Base-by-base conservation (phyloP, 345 rosid genomes). In the Syzygium jambos region DNA sequence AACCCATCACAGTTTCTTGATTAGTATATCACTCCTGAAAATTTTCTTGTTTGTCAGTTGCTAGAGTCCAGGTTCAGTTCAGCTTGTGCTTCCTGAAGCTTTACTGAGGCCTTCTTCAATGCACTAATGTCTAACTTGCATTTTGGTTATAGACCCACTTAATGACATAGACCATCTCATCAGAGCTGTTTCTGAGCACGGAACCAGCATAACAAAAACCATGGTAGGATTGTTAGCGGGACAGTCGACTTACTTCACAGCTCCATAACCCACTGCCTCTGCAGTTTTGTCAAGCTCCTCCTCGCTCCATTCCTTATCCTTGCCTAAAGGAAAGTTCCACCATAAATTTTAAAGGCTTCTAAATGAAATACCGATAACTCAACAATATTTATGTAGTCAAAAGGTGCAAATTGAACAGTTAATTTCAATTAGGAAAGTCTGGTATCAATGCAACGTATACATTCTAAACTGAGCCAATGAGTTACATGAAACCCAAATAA, bases 261-360 rank as follows among this genome's bases (percentile, higher is more conserved):
- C 99, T 89, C 99, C 98, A 91, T 98, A 98, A 89, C 99, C 99
- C 89, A 96, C 90, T 78, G 99, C 99, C 91, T 95, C 96, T 15
- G 99, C 98, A 84, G 94, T 98, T 91, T 95, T 93, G 90, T 95
- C 99, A 86, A 98, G 94, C 91, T 98, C 99, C 91, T 94, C 95
- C 52, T 92, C 91, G 6, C 96, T 94, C 98, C 98, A 98, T 88
- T 94, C 98, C 92, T 92, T 91, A 91, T 89, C 98, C 95, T 95
- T 96, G 78, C 97, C 99, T 96, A 90, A 80, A 56, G 51, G 51
- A 89, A 55, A 63, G 68, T 23, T 87, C 11, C 89, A 17, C 29
- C 59, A 17, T 53, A 49, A 55, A 78, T 63, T 85, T 88, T 59
- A 85, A 34, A 73, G 80, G 80, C 80, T 73, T 73, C 49, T 17